Conservation (phyloP, 129 eudicot species). For the Helianthus tuberosus region DNA sequence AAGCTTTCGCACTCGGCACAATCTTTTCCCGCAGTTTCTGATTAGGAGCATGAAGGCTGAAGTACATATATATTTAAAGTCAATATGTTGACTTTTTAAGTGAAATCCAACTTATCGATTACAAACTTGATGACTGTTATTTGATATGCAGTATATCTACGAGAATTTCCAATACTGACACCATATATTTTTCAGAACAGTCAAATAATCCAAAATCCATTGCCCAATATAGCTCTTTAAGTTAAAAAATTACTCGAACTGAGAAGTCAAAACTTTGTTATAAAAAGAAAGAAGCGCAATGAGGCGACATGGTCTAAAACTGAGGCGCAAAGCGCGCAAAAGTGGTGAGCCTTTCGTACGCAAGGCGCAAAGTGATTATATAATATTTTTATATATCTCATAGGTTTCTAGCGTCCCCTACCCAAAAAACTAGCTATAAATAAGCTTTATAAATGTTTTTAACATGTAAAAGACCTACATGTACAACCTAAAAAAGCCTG, state of each 20-base stretch:
- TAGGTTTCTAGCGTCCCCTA: no score
- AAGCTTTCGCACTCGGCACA: conserved; percentile 97
- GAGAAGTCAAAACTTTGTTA: background rate
- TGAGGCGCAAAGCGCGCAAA: no score
- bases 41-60: conserved; percentile 98
- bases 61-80: conserved; percentile 12
- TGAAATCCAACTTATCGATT: background rate
- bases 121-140: background rate
- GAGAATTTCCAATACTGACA: background rate
- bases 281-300: no score
- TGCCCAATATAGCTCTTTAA: background rate
- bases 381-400: no score
- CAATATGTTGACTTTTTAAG: background rate
- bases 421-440: no score
- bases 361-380: no score
- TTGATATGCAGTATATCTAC: background rate
- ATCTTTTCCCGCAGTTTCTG: conserved; percentile 89
- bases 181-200: background rate
- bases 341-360: no score
- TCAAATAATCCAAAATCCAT: no score
- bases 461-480: no score
- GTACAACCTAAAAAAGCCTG: no score
- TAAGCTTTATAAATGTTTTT: no score
- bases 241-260: background rate
- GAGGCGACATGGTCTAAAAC: no score